Conservation (phyloP, 2,329 filamentous ascomycete species). For the Alternaria sp. region DNA sequence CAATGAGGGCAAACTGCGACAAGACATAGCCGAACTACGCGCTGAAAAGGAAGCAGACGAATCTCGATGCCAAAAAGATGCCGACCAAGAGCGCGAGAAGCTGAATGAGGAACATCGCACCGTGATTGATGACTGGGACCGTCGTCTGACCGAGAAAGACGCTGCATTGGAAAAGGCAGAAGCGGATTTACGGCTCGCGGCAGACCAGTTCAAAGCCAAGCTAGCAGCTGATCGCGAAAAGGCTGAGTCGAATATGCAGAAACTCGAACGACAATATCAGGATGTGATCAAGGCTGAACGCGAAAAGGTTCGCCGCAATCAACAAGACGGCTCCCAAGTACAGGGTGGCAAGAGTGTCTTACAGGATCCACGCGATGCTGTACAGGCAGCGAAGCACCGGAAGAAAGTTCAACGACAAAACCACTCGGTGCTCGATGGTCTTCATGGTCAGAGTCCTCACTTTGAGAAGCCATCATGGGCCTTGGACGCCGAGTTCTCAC, state of each 20-base stretch:
- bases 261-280: background rate
- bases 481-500: background rate
- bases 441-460: background rate
- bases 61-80: conserved; percentile 1
- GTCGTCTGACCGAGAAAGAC: conserved; percentile 15
- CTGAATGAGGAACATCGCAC: conserved; percentile 2
- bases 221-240: conserved; percentile 20
- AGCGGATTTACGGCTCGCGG: conserved; percentile 12
- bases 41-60: conserved; percentile 9
- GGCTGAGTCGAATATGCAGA: background rate
- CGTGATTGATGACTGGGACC: conserved; percentile 12
- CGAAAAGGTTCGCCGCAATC: background rate
- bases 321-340: background rate
- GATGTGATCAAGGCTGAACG: background rate
- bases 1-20: conserved; percentile 17
- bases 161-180: conserved; percentile 20
- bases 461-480: background rate
- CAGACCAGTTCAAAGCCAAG: conserved; percentile 18
- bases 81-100: background rate
- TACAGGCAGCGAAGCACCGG: conserved; percentile 6
- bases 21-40: conserved; percentile 13
- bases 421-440: conserved; percentile 10
- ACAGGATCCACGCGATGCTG: background rate
- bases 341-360: background rate
- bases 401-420: conserved; percentile 31